phyloP scores from a whole-genome alignment of 2,329 filamentous ascomycete species.

The Aspergillus tamarii region DNA sequence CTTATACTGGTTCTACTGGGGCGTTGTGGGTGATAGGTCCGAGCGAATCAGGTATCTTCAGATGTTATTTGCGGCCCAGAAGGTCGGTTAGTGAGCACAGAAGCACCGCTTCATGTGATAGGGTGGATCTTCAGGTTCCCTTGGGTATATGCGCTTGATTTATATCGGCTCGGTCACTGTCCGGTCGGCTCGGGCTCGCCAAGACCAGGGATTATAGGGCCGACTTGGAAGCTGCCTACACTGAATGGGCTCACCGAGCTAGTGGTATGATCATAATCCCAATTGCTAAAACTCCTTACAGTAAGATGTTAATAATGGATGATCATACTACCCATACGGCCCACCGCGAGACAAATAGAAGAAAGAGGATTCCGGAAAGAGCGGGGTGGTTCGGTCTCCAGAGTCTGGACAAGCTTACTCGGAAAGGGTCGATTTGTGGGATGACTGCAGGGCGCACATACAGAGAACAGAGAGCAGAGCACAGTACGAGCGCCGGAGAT shows the following conservation, averaged over 20 bases:
- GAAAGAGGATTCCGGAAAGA: background rate
- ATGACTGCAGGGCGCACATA: background rate
- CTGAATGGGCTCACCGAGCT: background rate
- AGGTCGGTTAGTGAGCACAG: background rate
- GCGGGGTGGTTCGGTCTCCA: background rate
- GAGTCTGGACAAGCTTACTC: background rate
- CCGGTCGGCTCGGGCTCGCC: background rate
- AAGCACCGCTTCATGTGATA: background rate
- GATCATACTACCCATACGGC: background rate
- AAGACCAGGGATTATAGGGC: background rate
- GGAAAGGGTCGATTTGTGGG: background rate
- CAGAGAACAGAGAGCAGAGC: background rate
- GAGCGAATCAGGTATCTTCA: background rate
- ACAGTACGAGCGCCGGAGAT: background rate
- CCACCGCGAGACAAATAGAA: background rate
- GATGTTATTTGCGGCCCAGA: background rate
- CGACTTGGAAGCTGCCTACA: background rate
- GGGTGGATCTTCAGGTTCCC: background rate
- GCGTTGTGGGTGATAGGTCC: rapidly evolving
- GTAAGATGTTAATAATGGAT: no score
- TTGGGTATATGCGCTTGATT: background rate
- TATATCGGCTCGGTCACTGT: background rate
- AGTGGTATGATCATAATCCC: background rate
- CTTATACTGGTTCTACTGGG: background rate
- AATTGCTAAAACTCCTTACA: no score